A percentile compares a stretch with the other conserved stretches of the same genome.
These are phyloP conservation scores for Penicillium palitans DNA, from an alignment of 2,329 filamentous ascomycete genomes.

Conservation along the genomic window DNA sequence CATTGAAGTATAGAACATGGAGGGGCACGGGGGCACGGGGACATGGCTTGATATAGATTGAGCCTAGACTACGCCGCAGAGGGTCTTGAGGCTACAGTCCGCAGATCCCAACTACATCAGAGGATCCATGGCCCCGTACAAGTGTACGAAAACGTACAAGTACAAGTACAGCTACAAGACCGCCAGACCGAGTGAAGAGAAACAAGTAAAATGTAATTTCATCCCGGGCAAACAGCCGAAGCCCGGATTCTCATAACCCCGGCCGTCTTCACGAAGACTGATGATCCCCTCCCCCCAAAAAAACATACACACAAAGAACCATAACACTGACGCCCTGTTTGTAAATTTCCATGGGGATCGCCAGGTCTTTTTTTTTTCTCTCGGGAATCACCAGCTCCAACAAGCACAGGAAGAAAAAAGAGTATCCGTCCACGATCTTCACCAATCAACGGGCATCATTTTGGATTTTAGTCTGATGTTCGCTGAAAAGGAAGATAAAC, in stretches of 20 bases:
- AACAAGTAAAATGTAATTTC: slow-evolving; percentile 30
- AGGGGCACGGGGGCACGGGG: not conserved
- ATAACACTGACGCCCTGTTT: slow-evolving; percentile 28
- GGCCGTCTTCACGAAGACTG: slow-evolving; percentile 23
- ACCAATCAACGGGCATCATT: slow-evolving; percentile 17
- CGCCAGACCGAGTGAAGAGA: slow-evolving; percentile 19
- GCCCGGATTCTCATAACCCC: slow-evolving; percentile 30
- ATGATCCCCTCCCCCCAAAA: slow-evolving; percentile 22
- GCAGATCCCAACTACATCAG: not conserved
- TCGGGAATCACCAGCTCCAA: slow-evolving; percentile 13
- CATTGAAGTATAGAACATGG: not conserved
- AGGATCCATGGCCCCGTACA: not conserved
- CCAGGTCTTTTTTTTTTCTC: slow-evolving; percentile 17
- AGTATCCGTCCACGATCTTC: slow-evolving; percentile 15
- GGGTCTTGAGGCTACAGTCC: not conserved
- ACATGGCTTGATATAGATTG: not conserved
- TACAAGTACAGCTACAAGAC: slow-evolving; percentile 7
- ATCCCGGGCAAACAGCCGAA: slow-evolving; percentile 28
- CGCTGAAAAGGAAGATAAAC: slow-evolving; percentile 17
- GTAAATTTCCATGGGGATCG: slow-evolving; percentile 16
- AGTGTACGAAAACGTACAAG: not conserved
- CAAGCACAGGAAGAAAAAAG: slow-evolving; percentile 16
- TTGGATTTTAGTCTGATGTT: slow-evolving; percentile 17
- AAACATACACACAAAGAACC: slow-evolving; percentile 23
- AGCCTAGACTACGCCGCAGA: slow-evolving; percentile 4